A percentile compares a stretch with the other conserved stretches of the same genome.
Evolutionary conservation across 441 rosid species (phyloP).

Genomic region (Populus hybrid): DNA sequence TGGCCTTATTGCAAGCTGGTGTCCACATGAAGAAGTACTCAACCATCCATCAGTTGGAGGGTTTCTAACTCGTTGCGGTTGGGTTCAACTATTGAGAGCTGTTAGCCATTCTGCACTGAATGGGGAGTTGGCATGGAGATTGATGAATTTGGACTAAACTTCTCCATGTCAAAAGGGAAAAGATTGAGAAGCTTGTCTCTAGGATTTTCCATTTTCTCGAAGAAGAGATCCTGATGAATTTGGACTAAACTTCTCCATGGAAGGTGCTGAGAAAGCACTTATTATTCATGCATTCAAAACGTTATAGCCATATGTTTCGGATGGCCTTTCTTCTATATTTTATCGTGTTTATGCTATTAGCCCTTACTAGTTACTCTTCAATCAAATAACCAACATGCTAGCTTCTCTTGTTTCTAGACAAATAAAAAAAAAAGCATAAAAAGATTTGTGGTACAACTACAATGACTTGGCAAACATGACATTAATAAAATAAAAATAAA

Average conservation of each 20-base stretch:
- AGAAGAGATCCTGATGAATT: conserved; percentile 1
- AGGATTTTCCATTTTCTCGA: not conserved
- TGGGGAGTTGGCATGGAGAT: too few relatives aligned
- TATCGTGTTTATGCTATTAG: conserved; percentile 24
- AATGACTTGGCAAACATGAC: too few relatives aligned
- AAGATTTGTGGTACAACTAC: too few relatives aligned
- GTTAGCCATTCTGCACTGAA: too few relatives aligned
- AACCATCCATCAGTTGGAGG: too few relatives aligned
- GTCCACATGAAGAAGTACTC: not conserved
- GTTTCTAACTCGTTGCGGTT: too few relatives aligned
- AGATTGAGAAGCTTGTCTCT: not conserved
- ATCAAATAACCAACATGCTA: conserved; percentile 6
- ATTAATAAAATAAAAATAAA: too few relatives aligned
- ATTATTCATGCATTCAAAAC: too few relatives aligned
- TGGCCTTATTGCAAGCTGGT: not conserved
- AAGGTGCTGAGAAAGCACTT: not conserved
- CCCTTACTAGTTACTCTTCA: conserved; percentile 22
- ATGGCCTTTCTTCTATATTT: not conserved
- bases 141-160: too few relatives aligned
- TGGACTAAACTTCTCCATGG: not conserved
- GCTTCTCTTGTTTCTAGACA: conserved; percentile 26
- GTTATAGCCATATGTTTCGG: not conserved
- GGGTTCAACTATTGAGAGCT: too few relatives aligned
- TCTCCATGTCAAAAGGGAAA: not conserved
- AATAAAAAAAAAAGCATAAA: too few relatives aligned